Evolutionary conservation across 179 eudicot genomes (phyloP).

Genomic region (Carnegiea gigantea): DNA sequence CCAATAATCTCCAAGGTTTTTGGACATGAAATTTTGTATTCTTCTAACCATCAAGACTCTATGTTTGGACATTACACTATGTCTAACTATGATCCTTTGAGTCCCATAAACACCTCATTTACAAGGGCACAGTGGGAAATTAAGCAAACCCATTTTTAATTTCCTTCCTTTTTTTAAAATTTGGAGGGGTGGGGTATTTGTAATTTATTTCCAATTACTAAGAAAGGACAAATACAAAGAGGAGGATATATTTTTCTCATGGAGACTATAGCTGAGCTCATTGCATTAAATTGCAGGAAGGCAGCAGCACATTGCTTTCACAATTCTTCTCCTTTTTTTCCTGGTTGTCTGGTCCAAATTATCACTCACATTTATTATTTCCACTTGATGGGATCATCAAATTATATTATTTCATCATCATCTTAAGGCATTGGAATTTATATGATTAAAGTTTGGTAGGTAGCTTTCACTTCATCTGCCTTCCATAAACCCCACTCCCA

Average conservation of each 20-base stretch:
- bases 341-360: conserved; percentile 2
- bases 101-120: no score
- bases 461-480: background rate
- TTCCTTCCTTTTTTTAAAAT: no score
- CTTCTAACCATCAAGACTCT: no score
- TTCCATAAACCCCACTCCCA: background rate
- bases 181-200: background rate
- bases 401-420: background rate
- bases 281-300: background rate
- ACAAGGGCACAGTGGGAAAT: no score
- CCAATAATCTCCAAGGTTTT: no score
- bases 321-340: background rate
- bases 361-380: conserved; percentile 2
- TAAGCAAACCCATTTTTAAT: no score
- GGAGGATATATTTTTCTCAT: background rate
- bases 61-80: no score
- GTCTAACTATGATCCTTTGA: no score
- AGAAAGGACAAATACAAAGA: background rate
- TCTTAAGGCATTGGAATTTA: background rate
- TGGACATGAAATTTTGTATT: no score
- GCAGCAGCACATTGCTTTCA: background rate
- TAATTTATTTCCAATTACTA: background rate
- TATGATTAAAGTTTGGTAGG: background rate
- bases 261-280: background rate
- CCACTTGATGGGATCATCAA: background rate